These are phyloP conservation scores for Lepiota venenata DNA, from an alignment of 768 basidiomycete species.

Conservation along the genomic window DNA sequence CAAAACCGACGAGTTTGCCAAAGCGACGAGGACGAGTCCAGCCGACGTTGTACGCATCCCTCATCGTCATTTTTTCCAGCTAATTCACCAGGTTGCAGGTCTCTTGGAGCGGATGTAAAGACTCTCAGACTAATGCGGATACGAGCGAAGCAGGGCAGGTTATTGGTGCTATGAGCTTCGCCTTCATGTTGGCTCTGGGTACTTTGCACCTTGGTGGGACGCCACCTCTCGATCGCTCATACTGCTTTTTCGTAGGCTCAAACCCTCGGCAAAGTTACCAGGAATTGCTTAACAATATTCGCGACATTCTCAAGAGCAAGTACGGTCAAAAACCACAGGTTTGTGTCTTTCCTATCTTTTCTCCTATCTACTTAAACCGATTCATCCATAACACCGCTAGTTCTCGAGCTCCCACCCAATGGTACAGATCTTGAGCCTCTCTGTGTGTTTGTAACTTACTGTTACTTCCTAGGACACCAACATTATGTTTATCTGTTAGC, in stretches of 20 bases:
- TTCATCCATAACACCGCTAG: constrained; percentile 26
- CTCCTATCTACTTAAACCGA: constrained; percentile 3
- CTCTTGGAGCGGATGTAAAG: constrained; percentile 82
- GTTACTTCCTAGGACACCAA: constrained; percentile 28
- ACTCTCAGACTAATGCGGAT: constrained; percentile 79
- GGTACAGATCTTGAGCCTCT: constrained; percentile 24
- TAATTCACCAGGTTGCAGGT: constrained; percentile 40
- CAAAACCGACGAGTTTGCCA: constrained; percentile 61
- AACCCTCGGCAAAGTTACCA: constrained; percentile 41
- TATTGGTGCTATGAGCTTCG: constrained; percentile 77
- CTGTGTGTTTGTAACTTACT: too few species aligned
- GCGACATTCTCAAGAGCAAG: constrained; percentile 35
- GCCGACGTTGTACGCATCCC: constrained; percentile 85
- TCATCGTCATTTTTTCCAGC: too few species aligned
- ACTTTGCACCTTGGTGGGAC: constrained; percentile 14
- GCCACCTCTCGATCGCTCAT: not conserved
- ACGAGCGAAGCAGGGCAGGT: constrained; percentile 61
- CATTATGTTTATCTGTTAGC: constrained; percentile 35
- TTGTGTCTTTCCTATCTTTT: constrained; percentile 1
- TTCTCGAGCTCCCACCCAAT: constrained; percentile 34
- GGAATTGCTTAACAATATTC: constrained; percentile 34
- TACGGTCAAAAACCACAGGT: constrained; percentile 44
- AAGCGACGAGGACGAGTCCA: constrained; percentile 65
- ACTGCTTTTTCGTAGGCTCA: constrained; percentile 25
- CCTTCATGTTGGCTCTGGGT: constrained; percentile 59